Base-by-base conservation (phyloP, 805 yeast species). In the Danielozyma ontarioensis region DNA sequence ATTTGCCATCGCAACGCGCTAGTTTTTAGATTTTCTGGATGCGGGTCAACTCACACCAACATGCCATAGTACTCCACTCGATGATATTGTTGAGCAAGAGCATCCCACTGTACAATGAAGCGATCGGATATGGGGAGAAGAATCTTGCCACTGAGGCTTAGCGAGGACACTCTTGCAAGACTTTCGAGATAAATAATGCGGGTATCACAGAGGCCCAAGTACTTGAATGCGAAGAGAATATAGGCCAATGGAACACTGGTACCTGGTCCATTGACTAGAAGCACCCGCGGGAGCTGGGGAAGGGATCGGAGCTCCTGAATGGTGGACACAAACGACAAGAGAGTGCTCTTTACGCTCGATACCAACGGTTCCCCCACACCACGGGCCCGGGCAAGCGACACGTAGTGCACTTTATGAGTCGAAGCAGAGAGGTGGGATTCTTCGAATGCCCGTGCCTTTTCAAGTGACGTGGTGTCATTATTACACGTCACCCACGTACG, bases 81-180 rank as follows among this genome's bases (percentile, higher is more conserved):
- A 13, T 66, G 64, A 47, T 78, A 79, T 34, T 55, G 50, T 14
- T 49, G 40, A 5, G 70, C 66, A 35, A 93, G 62, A 17, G 68
- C 65, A 17, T 74, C 75, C 98, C 98, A 93, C 55, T 93, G 98
- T 6, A 93, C 97, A 1, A 93, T 50, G 39, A 93, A 83, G 15
- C 89, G 64, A 52, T 87, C 83, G 3, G 80, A 68, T 3, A 93
- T 62, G 3, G 87, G 87, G 40, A 83, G 64, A 11, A 90, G 51
- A 13, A 93, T 53, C 30, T 59, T 51, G 0, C 97, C 98, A 13
- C 89, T 78, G 21, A 88, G 59, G 50, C 96, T 87, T 33, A 93
- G 66, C 2, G 64, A 60, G 34, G 69, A 65, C 7, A 88, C 96
- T 27, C 97, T 65, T 0, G 97, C 97, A 27, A 90, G 64, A 31